phyloP scores from a whole-genome alignment of 2,329 filamentous ascomycete genomes.

The Pseudocercospora crystallina region DNA sequence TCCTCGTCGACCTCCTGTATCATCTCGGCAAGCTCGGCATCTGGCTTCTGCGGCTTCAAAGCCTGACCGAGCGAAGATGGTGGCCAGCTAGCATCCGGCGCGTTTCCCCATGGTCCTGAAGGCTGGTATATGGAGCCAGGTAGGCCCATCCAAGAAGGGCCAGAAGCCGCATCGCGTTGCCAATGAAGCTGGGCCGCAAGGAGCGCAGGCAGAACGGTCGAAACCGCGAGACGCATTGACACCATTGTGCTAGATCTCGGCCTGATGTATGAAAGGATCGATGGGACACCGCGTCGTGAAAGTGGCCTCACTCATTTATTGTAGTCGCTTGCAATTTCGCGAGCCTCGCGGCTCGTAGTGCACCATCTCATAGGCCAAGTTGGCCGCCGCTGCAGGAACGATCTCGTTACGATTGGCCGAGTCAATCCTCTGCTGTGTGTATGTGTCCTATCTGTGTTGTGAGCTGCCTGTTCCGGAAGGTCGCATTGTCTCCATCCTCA shows the following conservation, averaged over 20 bases:
- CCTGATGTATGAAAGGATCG: background rate
- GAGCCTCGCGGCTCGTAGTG: background rate
- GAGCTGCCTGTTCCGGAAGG: constrained; percentile 10
- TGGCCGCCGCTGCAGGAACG: too few species aligned
- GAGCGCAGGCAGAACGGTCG: constrained; percentile 4
- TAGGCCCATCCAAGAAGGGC: constrained; percentile 25
- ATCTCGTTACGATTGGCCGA: background rate
- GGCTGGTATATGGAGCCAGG: constrained; percentile 27
- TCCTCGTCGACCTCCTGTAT: constrained; percentile 41
- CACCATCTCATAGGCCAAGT: too few species aligned
- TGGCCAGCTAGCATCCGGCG: constrained; percentile 41
- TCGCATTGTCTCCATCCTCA: background rate
- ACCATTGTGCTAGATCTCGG: background rate
- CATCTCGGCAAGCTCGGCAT: constrained; percentile 42
- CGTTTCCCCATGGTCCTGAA: constrained; percentile 21
- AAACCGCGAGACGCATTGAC: background rate
- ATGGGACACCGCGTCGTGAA: background rate
- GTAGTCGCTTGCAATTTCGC: background rate
- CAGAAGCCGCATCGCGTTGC: constrained; percentile 2
- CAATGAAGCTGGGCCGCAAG: constrained; percentile 7
- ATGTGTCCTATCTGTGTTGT: background rate
- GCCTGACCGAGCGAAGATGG: constrained; percentile 34
- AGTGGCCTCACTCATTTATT: background rate
- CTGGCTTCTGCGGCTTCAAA: constrained; percentile 43
- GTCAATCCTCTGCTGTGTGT: background rate